Evolutionary conservation across 2,329 filamentous ascomycete genomes (phyloP).

Genomic region (Orbilia brochopaga): DNA sequence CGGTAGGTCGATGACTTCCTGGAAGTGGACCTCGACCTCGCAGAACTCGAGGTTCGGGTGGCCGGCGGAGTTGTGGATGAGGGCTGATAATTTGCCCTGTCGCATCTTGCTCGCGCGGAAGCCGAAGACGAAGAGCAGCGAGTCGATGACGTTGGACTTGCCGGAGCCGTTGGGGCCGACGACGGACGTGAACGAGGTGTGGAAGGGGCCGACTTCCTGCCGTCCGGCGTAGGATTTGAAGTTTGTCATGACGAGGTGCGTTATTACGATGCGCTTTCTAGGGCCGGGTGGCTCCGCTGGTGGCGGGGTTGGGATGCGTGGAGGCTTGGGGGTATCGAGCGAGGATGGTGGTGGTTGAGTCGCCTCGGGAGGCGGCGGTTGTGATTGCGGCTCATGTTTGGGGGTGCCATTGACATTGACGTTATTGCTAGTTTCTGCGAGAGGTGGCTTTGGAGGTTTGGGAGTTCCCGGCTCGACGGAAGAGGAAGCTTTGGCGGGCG

Average conservation of each 20-base stretch:
- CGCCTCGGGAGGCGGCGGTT: slow-evolving; percentile 5
- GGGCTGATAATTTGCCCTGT: slow-evolving; percentile 94
- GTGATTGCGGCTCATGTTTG: slow-evolving; percentile 7
- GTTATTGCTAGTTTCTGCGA: slow-evolving; percentile 13
- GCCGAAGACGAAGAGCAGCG: slow-evolving; percentile 96
- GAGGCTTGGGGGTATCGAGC: slow-evolving; percentile 16
- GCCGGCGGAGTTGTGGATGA: slow-evolving; percentile 95
- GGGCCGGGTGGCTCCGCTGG: slow-evolving; percentile 63
- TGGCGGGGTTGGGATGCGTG: slow-evolving; percentile 32
- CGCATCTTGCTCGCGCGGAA: slow-evolving; percentile 99
- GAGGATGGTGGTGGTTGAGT: too few species aligned
- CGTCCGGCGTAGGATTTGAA: slow-evolving; percentile 98
- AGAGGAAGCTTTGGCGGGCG: slow-evolving; percentile 33
- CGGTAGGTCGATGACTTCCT: slow-evolving; percentile 83
- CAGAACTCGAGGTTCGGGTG: slow-evolving; percentile 85
- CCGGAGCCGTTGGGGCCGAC: slow-evolving; percentile 97
- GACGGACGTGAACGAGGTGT: slow-evolving; percentile 92
- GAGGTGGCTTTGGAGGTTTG: slow-evolving; percentile 23
- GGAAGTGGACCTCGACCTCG: slow-evolving; percentile 95
- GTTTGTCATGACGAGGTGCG: slow-evolving; percentile 87
- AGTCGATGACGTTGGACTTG: slow-evolving; percentile 99
- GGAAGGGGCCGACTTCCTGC: slow-evolving; percentile 95
- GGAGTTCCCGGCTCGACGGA: slow-evolving; percentile 31
- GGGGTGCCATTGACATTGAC: slow-evolving; percentile 17
- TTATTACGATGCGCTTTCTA: slow-evolving; percentile 88